Conservation (phyloP, 352 stramenopile species). For the Aphanomyces cochlioides region DNA sequence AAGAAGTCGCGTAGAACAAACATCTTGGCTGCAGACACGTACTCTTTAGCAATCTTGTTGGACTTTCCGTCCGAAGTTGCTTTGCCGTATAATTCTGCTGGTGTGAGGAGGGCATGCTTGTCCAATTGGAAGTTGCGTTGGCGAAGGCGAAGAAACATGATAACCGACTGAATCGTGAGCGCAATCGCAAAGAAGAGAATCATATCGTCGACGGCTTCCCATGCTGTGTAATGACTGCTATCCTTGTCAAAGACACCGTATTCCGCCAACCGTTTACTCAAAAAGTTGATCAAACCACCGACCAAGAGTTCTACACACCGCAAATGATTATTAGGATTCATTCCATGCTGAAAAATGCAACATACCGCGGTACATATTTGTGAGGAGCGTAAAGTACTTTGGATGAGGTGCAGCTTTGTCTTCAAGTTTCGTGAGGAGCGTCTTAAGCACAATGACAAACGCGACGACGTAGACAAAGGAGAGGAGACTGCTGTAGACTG, state of each 20-base stretch:
- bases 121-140: slow-evolving; percentile 16
- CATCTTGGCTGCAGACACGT: slow-evolving; percentile 17
- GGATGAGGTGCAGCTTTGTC: neutral
- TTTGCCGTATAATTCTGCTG: neutral
- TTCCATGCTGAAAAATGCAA: neutral
- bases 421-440: neutral
- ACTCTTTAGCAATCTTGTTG: neutral
- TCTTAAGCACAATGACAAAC: slow-evolving; percentile 18
- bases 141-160: slow-evolving; percentile 24
- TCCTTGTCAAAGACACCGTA: slow-evolving; percentile 14
- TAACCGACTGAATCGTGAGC: slow-evolving; percentile 21
- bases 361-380: slow-evolving; percentile 22
- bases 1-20: slow-evolving; percentile 16
- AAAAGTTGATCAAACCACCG: slow-evolving; percentile 24
- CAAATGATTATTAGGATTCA: neutral
- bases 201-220: slow-evolving; percentile 24
- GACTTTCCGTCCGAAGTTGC: neutral
- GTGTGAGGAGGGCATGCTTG: slow-evolving; percentile 15
- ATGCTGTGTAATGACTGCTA: slow-evolving; percentile 14
- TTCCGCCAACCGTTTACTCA: slow-evolving; percentile 14
- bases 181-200: slow-evolving; percentile 23
- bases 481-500: slow-evolving; percentile 11
- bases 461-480: slow-evolving; percentile 7
- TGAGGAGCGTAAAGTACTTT: slow-evolving; percentile 28
- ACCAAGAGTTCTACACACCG: slow-evolving; percentile 17